Evolutionary conservation across 768 basidiomycete species (phyloP).

Genomic region (Sporobolomyces roseus): DNA sequence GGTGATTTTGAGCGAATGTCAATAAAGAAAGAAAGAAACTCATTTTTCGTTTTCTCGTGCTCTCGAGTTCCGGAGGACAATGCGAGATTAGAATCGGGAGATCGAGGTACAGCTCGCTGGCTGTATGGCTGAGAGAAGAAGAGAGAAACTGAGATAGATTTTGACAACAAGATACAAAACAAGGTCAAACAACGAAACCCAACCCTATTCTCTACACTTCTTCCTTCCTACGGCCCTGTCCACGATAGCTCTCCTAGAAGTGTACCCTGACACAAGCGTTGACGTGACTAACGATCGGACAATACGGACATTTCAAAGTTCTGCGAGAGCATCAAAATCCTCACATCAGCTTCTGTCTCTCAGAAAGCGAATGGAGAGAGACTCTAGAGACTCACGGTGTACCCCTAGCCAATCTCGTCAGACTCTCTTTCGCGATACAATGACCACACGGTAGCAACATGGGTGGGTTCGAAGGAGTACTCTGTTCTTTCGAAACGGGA

Average conservation of each 20-base stretch:
- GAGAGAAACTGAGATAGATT: too few relatives aligned
- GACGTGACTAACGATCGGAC: slow-evolving; percentile 63
- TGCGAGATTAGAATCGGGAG: too few relatives aligned
- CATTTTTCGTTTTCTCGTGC: not conserved
- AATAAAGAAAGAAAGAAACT: not conserved
- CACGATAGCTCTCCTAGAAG: slow-evolving; percentile 47
- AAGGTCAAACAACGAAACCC: too few relatives aligned
- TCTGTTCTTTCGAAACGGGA: slow-evolving; percentile 95
- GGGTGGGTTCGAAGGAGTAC: slow-evolving; percentile 85
- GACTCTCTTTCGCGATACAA: slow-evolving; percentile 85
- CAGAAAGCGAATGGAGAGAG: not conserved
- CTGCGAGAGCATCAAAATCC: slow-evolving; percentile 50
- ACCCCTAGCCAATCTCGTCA: slow-evolving; percentile 81
- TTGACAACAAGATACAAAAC: too few relatives aligned
- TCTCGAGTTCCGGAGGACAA: not conserved
- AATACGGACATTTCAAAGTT: slow-evolving; percentile 94
- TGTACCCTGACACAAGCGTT: slow-evolving; percentile 48
- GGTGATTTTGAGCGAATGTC: not conserved
- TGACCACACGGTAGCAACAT: slow-evolving; percentile 98
- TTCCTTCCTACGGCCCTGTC: too few relatives aligned
- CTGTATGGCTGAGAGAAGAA: too few relatives aligned
- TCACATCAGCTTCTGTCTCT: not conserved
- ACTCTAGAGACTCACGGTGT: slow-evolving; percentile 63
- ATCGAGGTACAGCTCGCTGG: too few relatives aligned
- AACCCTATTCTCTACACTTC: too few relatives aligned